phyloP scores from a whole-genome alignment of 1,284 basidiomycete genomes.

The Microbotryomycetes sp. region DNA sequence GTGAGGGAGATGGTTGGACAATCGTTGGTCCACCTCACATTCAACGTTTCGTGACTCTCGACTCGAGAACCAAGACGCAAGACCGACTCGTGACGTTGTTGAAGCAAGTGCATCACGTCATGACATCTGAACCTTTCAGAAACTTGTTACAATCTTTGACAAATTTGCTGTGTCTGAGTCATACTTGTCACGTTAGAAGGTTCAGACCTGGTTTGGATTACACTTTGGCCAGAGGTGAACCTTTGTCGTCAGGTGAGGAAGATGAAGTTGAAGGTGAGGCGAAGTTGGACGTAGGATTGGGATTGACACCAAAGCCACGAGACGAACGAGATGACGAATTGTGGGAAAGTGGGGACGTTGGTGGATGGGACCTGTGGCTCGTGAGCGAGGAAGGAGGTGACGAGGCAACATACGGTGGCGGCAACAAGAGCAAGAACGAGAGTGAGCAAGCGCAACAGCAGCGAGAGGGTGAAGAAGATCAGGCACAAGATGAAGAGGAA shows the following conservation, averaged over 20 bases:
- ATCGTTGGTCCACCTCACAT: conserved; percentile 86
- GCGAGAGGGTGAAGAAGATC: conserved; percentile 40
- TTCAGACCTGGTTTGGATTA: conserved; percentile 93
- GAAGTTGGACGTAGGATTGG: conserved; percentile 81
- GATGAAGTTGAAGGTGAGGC: conserved; percentile 64
- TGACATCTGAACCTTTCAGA: conserved; percentile 78
- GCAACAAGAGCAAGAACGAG: conserved; percentile 29
- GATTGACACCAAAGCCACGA: conserved; percentile 68
- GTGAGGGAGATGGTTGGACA: conserved; percentile 55
- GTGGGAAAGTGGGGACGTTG: conserved; percentile 46
- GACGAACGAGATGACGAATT: conserved; percentile 37
- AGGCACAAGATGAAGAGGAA: conserved; percentile 29
- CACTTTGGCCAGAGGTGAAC: conserved; percentile 73
- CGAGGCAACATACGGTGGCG: conserved; percentile 27
- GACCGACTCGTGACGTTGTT: conserved; percentile 56
- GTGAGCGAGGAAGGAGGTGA: conserved; percentile 39
- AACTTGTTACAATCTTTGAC: conserved; percentile 81
- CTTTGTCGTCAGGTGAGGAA: not conserved
- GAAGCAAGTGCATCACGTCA: conserved; percentile 49
- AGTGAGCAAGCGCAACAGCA: conserved; percentile 24
- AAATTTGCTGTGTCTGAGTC: conserved; percentile 64
- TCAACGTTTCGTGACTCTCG: conserved; percentile 76
- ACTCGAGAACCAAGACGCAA: conserved; percentile 1
- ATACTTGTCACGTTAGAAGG: conserved; percentile 69
- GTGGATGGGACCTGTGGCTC: conserved; percentile 30